Percentiles rank a stretch among this genome's conserved stretches.
These are phyloP conservation scores for Pseudotulostoma volvatum DNA, from an alignment of 495 filamentous ascomycete genomes.

Conservation along the genomic window DNA sequence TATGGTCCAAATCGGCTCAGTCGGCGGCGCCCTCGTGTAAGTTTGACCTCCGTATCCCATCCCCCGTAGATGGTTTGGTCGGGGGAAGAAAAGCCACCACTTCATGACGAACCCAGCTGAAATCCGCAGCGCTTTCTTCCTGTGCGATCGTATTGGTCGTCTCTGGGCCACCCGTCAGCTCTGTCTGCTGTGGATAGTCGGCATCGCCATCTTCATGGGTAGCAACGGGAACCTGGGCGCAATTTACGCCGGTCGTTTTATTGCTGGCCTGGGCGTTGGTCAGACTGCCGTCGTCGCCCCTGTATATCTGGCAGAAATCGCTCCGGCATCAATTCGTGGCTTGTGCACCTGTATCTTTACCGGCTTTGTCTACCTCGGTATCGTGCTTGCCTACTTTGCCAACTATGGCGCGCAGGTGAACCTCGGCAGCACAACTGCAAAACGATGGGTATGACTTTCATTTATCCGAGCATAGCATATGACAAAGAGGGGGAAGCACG, in stretches of 20 bases:
- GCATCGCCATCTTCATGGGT: slow-evolving; percentile 52
- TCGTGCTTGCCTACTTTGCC: slow-evolving; percentile 34
- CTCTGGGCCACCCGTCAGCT: slow-evolving; percentile 54
- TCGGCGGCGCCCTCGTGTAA: slow-evolving; percentile 45
- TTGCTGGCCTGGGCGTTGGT: slow-evolving; percentile 51
- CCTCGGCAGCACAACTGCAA: slow-evolving; percentile 36
- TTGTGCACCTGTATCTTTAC: slow-evolving; percentile 56
- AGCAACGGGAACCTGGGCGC: slow-evolving; percentile 41
- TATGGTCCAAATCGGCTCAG: slow-evolving; percentile 57
- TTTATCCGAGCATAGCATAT: background rate
- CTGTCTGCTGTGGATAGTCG: slow-evolving; percentile 48
- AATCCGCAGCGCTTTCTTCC: slow-evolving; percentile 41
- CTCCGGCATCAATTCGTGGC: slow-evolving; percentile 45
- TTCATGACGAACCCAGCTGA: no score
- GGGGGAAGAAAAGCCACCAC: no score
- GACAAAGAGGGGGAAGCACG: background rate
- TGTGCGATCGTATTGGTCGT: slow-evolving; percentile 52
- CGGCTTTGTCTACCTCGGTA: slow-evolving; percentile 33
- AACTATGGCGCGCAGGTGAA: slow-evolving; percentile 41
- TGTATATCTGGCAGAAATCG: slow-evolving; percentile 35
- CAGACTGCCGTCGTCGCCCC: slow-evolving; percentile 50
- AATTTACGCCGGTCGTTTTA: slow-evolving; percentile 50
- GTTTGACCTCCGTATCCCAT: slow-evolving; percentile 6
- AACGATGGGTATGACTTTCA: slow-evolving; percentile 37
- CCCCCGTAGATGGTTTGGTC: no score